Base-by-base conservation (phyloP, 371 early-diverging fungal species). In the Mortierella sp. region DNA sequence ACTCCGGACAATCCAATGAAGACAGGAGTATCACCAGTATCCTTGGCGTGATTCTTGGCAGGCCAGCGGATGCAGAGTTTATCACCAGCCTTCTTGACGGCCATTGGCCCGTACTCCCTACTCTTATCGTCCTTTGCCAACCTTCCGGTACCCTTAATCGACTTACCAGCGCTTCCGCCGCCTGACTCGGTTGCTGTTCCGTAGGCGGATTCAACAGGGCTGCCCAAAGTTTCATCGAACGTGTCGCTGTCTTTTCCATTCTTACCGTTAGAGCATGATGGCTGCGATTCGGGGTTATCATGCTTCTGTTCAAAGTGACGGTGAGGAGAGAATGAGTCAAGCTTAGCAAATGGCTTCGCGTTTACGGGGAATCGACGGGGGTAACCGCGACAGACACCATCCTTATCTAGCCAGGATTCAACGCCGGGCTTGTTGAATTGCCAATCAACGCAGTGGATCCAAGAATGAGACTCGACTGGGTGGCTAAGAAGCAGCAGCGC, bases 21-120 rank as follows among this genome's bases (percentile, higher is more conserved):
- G 28, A 76, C 76, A 17, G 65, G 57, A 24, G n/a, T n/a, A 10
- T 34, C 34, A 34, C 40, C 49, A 48, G 64, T 57, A 19, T 40
- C 54, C 65, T 76, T 69, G 10, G 76, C 76, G 41, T 76, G 76
- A 61, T 76, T 76, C 76, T 76, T 76, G 61, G 76, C 76, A 34
- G 76, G 76, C 76, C 76, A 76, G 54, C 69, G 69, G 50, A 76
- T 48, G 52, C 76, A 76, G 37, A 76, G 68, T 54, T 60, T 22
- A 5, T 48, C 68, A 29, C 74, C 74, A 21, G 59, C 55, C 17
- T 59, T 46, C 39, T 29, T 48, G 28, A 48, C 28, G 21, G 74
- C 67, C 53, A 63, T 63, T 0, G 0, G 22, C 19, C 74, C 74
- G 16, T 39, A 44, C 68, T 67, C 63, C 44, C 63, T 67, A 19